Base-by-base conservation (phyloP, 1,284 basidiomycete species). In the Leccinum solheimii region DNA sequence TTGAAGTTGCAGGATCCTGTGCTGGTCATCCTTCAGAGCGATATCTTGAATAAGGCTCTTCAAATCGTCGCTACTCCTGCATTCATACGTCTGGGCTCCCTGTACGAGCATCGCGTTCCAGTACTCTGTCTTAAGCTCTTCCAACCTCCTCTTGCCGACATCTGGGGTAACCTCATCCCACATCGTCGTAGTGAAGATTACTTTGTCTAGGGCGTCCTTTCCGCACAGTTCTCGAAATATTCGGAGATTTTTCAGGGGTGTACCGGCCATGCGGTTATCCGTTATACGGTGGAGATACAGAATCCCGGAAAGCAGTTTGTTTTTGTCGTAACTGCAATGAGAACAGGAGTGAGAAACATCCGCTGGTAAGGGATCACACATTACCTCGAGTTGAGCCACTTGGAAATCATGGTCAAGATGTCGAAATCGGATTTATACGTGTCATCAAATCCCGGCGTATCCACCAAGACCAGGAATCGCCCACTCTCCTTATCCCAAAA, bases 231-330 rank as follows among this genome's bases (percentile, higher is more conserved):
- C 72, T 34, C 75, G 67, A 65, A 82, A 80, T 64, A 80, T 72
- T 26, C 68, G 69, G 60, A 81, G 78, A 63, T 78, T 81, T 30
- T 77, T 75, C 10, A 71, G 63, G 7, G 78, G 77, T 27, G 77
- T 75, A 3, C 80, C 78, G 3, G 76, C 76, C 59, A 83, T 73
- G 9, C 80, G 74, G 62, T 73, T 72, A 66, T 82, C 80, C 21
- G 78, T 75, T 56, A 83, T 83, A 5, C 78, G 76, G 56, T 83
- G 81, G 62, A 82, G 69, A 67, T 82, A 83, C 19, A 83, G 70
- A 55, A 83, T 71, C 0, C 80, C 81, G 11, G 76, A 71, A 5
- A 83, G 67, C 14, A 70, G 32, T 34, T 56, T 56, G 54, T 72
- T 70, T 27, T 72, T 64, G 49, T 74, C 63, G 57, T 78, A 75